These are phyloP conservation scores for Trichoderma koningiopsis DNA, from an alignment of 2,329 filamentous ascomycete genomes.

Conservation along the genomic window DNA sequence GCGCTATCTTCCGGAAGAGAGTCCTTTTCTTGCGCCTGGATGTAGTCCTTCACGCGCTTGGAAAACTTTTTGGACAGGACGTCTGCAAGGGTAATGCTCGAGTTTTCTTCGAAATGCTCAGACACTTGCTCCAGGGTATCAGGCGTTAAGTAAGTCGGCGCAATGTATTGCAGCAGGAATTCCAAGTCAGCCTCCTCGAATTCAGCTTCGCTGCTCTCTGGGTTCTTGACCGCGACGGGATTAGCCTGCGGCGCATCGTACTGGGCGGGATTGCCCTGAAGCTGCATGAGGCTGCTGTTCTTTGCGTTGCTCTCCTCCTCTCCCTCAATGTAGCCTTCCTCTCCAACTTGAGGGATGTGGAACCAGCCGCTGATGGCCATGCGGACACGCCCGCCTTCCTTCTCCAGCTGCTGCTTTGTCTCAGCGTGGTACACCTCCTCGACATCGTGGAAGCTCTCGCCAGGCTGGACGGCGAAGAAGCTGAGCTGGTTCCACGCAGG, in stretches of 20 bases:
- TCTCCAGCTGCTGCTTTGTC: conserved; percentile 60
- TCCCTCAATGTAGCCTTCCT: conserved; percentile 87
- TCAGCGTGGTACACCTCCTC: conserved; percentile 88
- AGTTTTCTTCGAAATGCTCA: conserved; percentile 79
- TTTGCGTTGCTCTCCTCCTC: conserved; percentile 85
- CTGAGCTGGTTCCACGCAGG: conserved; percentile 97
- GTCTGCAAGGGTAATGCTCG: conserved; percentile 77
- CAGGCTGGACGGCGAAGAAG: conserved; percentile 97
- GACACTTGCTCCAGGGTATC: conserved; percentile 84
- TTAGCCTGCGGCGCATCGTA: conserved; percentile 77
- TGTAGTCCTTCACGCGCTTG: conserved; percentile 67
- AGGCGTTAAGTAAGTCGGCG: conserved; percentile 87
- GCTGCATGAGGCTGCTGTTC: conserved; percentile 87
- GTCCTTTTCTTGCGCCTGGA: conserved; percentile 65
- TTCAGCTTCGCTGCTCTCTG: conserved; percentile 52
- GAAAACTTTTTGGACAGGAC: conserved; percentile 81
- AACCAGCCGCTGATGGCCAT: conserved; percentile 99
- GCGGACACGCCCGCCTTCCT: conserved; percentile 75
- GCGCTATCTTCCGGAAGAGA: conserved; percentile 49
- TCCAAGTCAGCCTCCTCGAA: conserved; percentile 80
- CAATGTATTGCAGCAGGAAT: conserved; percentile 87
- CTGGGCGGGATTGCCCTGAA: conserved; percentile 87
- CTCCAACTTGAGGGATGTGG: conserved; percentile 92
- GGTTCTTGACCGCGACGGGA: conserved; percentile 51
- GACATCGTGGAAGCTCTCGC: conserved; percentile 98